These are phyloP conservation scores for Hemileccinum impolitum DNA, from an alignment of 768 basidiomycete genomes.

Conservation along the genomic window DNA sequence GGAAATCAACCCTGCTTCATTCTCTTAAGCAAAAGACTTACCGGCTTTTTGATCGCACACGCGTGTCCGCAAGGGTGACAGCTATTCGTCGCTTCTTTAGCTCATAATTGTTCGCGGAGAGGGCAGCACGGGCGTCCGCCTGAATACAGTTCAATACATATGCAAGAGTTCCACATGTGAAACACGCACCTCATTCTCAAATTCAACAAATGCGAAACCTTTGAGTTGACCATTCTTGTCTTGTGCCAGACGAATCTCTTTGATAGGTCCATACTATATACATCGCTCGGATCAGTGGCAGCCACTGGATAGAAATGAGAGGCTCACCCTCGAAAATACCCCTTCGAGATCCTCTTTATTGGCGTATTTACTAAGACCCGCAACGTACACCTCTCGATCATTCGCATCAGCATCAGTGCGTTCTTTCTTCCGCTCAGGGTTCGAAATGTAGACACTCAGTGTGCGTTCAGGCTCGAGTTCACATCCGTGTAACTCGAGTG, in stretches of 20 bases:
- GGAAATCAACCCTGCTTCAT: background rate
- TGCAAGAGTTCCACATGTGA: background rate
- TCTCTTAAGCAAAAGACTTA: conserved; percentile 27
- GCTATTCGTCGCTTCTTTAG: conserved; percentile 88
- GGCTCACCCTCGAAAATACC: conserved; percentile 70
- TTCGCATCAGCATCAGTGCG: conserved; percentile 87
- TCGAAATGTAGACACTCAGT: conserved; percentile 81
- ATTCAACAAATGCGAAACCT: conserved; percentile 94
- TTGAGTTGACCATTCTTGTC: conserved; percentile 69
- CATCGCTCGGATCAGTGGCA: conserved; percentile 4
- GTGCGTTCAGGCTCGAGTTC: conserved; percentile 67
- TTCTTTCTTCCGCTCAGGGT: conserved; percentile 85
- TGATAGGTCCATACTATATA: conserved; percentile 73
- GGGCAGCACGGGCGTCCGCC: conserved; percentile 67
- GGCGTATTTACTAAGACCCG: conserved; percentile 76
- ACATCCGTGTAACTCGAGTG: conserved; percentile 75
- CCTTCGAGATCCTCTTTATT: conserved; percentile 74
- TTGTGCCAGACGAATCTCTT: conserved; percentile 73
- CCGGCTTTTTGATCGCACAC: conserved; percentile 53
- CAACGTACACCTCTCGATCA: conserved; percentile 83
- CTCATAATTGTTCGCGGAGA: conserved; percentile 82
- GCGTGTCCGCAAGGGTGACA: conserved; percentile 81
- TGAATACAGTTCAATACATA: conserved; percentile 27
- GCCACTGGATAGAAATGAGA: background rate
- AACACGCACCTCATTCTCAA: conserved; percentile 63